These are phyloP conservation scores for Aegilops longissima DNA, from an alignment of 176 grass and related monocot species.

Conservation along the genomic window DNA sequence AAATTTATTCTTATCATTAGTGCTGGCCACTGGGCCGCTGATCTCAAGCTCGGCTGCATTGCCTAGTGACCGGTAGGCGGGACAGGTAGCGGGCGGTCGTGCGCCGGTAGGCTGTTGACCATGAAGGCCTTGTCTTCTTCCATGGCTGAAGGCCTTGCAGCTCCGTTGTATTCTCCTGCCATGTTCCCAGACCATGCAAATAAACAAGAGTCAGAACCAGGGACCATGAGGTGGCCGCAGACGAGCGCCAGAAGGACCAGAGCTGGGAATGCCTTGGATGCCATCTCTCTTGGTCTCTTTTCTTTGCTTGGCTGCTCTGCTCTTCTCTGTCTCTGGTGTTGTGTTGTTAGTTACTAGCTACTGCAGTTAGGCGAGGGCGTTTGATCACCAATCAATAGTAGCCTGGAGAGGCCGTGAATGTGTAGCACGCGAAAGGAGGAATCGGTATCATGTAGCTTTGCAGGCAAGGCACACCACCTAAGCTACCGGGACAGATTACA, in stretches of 20 bases:
- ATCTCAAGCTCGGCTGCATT: neutral
- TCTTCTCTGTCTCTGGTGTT: neutral
- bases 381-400: neutral
- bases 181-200: neutral
- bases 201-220: neutral
- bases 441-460: neutral
- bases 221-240: neutral
- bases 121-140: neutral
- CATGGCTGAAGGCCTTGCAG: neutral
- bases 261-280: neutral
- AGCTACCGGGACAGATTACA: no score
- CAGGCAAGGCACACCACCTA: neutral
- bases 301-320: neutral
- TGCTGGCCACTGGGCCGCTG: neutral
- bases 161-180: neutral
- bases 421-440: neutral
- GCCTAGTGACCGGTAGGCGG: neutral
- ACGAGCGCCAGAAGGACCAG: neutral
- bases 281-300: neutral
- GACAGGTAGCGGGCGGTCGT: neutral
- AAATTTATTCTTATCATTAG: neutral
- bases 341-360: neutral
- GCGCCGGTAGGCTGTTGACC: neutral
- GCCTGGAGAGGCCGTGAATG: neutral
- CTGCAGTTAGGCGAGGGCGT: neutral